Percentiles rank a stretch among this genome's conserved stretches.
These are phyloP conservation scores for Suhomyces bolitotheri DNA, from an alignment of 1,139 yeast genomes.

Conservation along the genomic window DNA sequence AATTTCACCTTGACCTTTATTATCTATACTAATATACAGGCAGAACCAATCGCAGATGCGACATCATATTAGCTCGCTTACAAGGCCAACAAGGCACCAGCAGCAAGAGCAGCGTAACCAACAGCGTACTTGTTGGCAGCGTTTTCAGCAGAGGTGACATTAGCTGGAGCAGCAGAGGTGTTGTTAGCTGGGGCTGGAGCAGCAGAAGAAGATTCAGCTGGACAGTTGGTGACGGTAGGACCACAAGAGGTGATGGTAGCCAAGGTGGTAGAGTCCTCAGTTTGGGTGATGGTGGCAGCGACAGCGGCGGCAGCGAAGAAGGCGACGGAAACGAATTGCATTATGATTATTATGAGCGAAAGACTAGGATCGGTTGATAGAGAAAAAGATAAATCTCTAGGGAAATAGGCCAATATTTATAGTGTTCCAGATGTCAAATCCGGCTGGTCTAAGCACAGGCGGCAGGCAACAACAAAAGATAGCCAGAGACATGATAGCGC, in stretches of 20 bases:
- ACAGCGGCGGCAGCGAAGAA: constrained; percentile 26
- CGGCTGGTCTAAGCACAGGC: no score
- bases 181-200: constrained; percentile 22
- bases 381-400: constrained; percentile 15
- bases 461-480: no score
- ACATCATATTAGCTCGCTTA: constrained; percentile 19
- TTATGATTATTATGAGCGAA: constrained; percentile 23
- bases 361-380: constrained; percentile 20
- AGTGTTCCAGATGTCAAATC: no score
- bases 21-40: constrained; percentile 14
- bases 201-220: constrained; percentile 23
- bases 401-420: constrained; percentile 7
- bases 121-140: constrained; percentile 28
- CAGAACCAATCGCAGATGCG: no score
- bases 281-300: constrained; percentile 23
- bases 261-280: constrained; percentile 22
- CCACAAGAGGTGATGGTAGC: constrained; percentile 31
- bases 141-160: constrained; percentile 27
- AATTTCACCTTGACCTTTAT: constrained; percentile 4
- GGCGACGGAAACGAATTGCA: constrained; percentile 30
- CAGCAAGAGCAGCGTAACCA: constrained; percentile 32
- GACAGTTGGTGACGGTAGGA: constrained; percentile 27
- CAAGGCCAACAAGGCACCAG: constrained; percentile 38
- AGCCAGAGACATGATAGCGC: no score
- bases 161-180: constrained; percentile 26